Evolutionary conservation across 257 asterid species (phyloP).

Genomic region (Jaltomata sinuosa): DNA sequence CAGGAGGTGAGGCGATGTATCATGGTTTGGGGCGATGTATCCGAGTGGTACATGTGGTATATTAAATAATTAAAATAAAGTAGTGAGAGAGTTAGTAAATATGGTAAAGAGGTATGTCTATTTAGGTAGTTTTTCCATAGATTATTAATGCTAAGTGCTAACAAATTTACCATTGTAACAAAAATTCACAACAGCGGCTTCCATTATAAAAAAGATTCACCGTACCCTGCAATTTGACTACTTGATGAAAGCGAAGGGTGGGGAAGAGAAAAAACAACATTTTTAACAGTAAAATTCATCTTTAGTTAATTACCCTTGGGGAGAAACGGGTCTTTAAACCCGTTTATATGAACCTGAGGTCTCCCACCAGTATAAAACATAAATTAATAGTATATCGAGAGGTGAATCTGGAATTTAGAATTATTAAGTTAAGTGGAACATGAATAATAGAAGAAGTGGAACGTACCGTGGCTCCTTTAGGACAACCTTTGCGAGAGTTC

Average conservation of each 20-base stretch:
- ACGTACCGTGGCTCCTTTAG: slow-evolving; percentile 52
- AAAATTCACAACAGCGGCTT: neutral
- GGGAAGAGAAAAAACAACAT: neutral
- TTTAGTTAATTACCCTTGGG: neutral
- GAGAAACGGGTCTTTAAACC: neutral
- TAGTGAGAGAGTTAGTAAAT: too few species aligned
- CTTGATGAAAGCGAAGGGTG: neutral
- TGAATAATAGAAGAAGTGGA: neutral
- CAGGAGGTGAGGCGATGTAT: too few species aligned
- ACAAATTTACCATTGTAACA: neutral
- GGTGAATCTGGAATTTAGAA: neutral
- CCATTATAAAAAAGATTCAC: neutral
- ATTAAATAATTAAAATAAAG: too few species aligned
- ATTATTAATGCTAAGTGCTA: neutral
- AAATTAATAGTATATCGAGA: neutral
- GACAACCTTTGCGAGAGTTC: slow-evolving; percentile 29
- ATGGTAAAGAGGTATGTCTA: too few species aligned
- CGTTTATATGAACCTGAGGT: neutral
- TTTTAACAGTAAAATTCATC: neutral
- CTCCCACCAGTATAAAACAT: neutral
- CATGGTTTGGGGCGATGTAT: too few species aligned
- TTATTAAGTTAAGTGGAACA: neutral
- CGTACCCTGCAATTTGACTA: neutral
- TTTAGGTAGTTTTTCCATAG: too few species aligned
- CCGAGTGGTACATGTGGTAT: too few species aligned